Evolutionary conservation across 1,284 basidiomycete genomes (phyloP), one percentile per base, ranked within the genome.

Genomic region (Ustanciosporium gigantosporum): DNA sequence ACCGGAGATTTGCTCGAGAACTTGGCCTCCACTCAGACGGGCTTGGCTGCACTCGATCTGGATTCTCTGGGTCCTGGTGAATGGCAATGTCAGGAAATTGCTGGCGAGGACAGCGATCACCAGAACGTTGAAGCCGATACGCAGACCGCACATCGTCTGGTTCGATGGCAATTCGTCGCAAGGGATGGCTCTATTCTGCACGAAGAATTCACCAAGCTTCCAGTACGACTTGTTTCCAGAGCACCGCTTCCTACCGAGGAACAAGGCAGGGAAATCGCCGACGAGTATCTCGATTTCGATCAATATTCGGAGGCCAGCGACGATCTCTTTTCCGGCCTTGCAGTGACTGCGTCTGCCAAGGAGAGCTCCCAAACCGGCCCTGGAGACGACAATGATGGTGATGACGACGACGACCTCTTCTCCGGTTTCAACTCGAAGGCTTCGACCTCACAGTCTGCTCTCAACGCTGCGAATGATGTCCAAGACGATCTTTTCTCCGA

Each of bases 1-100:
- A 47, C 64, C 3, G 69, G 62, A 0, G 13, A 44, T 5, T 32
- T 74, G 34, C 57, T 75, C 25, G 69, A 66, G 23, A 52, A 53
- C 22, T 32, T 52, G 17, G 39, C 45, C 5, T 52, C 46, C 13
- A 36, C 45, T 25, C 17, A 32, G 16, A 29, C 43, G 5, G 5
- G 41, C 20, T n/a, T n/a, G n/a, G 35, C 17, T 34, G 29, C 40
- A 7, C 42, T 57, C 5, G 66, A 62, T 22, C 36, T 51, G 3
- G 25, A 44, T 1, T 35, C 39, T 16, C 43, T 57, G 8, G 58
- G 61, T 2, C 25, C 57, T 0, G 51, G 56, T 16, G 56, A 48
- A 21, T 64, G 56, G 60, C 48, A 39, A 7, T 58, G 51, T 36
- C 38, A 48, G 16, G 52, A 66, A 53, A 59, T 59, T 21, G 47